A percentile compares a stretch with the other conserved stretches of the same genome.
phyloP scores from a whole-genome alignment of 2,329 filamentous ascomycete species.

The Emydomyces testavorans region DNA sequence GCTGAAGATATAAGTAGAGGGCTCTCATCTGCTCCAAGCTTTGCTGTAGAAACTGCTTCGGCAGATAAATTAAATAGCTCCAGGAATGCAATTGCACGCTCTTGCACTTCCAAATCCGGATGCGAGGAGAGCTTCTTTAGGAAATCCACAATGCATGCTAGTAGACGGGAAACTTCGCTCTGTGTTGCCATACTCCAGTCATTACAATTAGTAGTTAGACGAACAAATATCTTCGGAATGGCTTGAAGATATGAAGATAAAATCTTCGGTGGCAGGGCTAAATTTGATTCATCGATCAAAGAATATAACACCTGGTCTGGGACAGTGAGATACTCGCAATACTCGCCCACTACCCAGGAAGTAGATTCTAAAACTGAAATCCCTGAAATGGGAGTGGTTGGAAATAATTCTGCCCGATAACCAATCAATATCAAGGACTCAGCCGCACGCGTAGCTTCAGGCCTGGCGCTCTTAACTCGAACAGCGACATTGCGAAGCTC shows the following conservation, averaged over 20 bases:
- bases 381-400: constrained; percentile 40
- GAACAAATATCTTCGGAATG: constrained; percentile 70
- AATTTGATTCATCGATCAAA: constrained; percentile 56
- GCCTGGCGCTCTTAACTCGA: constrained; percentile 72
- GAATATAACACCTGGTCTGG: constrained; percentile 62
- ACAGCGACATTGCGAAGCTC: constrained; percentile 86
- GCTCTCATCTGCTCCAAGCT: constrained; percentile 42
- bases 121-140: constrained; percentile 69
- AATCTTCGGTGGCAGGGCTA: constrained; percentile 49
- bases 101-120: constrained; percentile 85
- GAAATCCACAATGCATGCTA: constrained; percentile 70
- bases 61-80: constrained; percentile 78
- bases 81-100: constrained; percentile 81
- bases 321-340: constrained; percentile 56
- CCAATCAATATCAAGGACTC: constrained; percentile 56
- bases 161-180: constrained; percentile 61
- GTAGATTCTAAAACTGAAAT: constrained; percentile 60
- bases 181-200: constrained; percentile 65
- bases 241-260: constrained; percentile 76
- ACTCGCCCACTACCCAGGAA: constrained; percentile 84
- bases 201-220: constrained; percentile 54
- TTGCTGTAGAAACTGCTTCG: constrained; percentile 49
- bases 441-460: constrained; percentile 69
- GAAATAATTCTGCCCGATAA: constrained; percentile 48
- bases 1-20: constrained; percentile 81